Conservation (phyloP, 805 yeast genomes). For the Ogataea neopini region DNA sequence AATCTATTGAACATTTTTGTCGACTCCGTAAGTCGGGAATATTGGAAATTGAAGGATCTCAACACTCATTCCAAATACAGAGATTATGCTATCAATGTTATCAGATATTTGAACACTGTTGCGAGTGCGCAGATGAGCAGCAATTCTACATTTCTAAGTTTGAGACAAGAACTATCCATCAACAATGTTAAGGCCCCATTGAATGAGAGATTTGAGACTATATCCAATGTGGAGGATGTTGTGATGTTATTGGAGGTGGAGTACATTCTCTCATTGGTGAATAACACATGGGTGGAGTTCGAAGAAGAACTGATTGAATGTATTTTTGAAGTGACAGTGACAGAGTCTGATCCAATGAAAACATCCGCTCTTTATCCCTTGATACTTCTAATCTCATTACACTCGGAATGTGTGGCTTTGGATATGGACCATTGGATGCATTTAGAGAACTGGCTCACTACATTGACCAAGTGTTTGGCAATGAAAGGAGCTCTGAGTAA, state of each 20-base stretch:
- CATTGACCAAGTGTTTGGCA: slow-evolving; percentile 11
- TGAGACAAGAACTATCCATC: slow-evolving; percentile 24
- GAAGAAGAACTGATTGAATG: slow-evolving; percentile 19
- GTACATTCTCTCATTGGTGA: slow-evolving; percentile 22
- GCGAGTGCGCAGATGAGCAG: slow-evolving; percentile 16
- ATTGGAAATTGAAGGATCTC: slow-evolving; percentile 11
- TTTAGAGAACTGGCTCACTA: slow-evolving; percentile 27
- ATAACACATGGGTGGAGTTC: slow-evolving; percentile 14
- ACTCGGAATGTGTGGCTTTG: slow-evolving; percentile 13
- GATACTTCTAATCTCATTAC: slow-evolving; percentile 20
- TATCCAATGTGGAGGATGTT: slow-evolving; percentile 24
- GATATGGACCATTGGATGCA: slow-evolving; percentile 29
- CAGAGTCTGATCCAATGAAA: slow-evolving; percentile 13
- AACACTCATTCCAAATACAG: slow-evolving; percentile 6
- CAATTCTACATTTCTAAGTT: slow-evolving; percentile 22
- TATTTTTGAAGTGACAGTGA: slow-evolving; percentile 13
- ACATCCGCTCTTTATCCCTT: slow-evolving; percentile 23
- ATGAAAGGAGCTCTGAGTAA: slow-evolving; percentile 11
- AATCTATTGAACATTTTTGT: slow-evolving; percentile 17
- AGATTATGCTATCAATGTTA: slow-evolving; percentile 21
- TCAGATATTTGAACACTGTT: slow-evolving; percentile 30
- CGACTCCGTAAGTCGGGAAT: slow-evolving; percentile 19
- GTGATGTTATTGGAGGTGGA: slow-evolving; percentile 24
- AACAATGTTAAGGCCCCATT: slow-evolving; percentile 24
- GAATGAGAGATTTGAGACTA: slow-evolving; percentile 27